Conservation (phyloP, 345 rosid genomes). For the Excoecaria agallocha region DNA sequence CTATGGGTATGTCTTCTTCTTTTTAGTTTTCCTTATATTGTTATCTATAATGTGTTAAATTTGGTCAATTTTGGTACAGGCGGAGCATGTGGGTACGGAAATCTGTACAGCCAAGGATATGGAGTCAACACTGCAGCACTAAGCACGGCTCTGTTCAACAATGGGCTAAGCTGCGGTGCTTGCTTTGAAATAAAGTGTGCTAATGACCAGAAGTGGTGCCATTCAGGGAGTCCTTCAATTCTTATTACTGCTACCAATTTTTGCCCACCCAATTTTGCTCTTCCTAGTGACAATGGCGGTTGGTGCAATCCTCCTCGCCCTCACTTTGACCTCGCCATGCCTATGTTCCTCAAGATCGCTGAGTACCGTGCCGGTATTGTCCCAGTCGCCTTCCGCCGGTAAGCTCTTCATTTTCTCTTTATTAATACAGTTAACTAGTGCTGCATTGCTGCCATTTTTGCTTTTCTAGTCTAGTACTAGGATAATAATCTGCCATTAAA, state of each 20-base stretch:
- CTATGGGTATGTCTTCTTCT: conserved; percentile 24
- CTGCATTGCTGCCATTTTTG: neutral
- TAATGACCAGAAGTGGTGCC: conserved; percentile 64
- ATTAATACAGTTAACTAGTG: no score
- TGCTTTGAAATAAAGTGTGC: conserved; percentile 64
- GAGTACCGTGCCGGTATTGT: conserved; percentile 66
- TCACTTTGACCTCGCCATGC: conserved; percentile 76
- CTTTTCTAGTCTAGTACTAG: neutral
- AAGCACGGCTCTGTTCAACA: conserved; percentile 66
- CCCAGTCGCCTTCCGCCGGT: conserved; percentile 64
- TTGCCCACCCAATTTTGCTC: conserved; percentile 72
- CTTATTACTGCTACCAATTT: conserved; percentile 74
- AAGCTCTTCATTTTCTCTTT: neutral
- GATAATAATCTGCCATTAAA: no score
- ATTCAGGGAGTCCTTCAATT: conserved; percentile 48
- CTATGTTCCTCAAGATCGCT: conserved; percentile 72
- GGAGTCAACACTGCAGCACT: conserved; percentile 61
- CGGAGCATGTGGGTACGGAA: conserved; percentile 84
- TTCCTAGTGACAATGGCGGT: conserved; percentile 64
- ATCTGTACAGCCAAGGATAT: conserved; percentile 62
- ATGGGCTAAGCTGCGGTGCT: conserved; percentile 60
- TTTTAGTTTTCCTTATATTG: no score
- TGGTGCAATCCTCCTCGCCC: conserved; percentile 81
- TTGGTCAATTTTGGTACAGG: conserved; percentile 32
- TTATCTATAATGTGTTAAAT: neutral